Evolutionary conservation across 257 asterid genomes (phyloP).

Genomic region (Nyctanthes arbortristis): DNA sequence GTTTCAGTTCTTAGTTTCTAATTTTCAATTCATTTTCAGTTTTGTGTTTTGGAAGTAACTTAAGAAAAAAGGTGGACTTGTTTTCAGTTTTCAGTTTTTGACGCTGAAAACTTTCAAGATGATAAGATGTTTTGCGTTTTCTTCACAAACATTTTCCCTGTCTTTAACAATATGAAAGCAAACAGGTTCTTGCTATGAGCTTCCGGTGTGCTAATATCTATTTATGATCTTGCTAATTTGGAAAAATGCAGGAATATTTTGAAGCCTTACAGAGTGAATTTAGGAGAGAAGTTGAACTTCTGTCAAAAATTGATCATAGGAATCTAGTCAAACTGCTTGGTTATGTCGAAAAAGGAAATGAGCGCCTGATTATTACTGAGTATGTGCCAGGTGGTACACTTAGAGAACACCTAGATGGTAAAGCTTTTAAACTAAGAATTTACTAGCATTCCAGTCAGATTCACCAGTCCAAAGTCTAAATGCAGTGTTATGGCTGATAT

Average conservation of each 20-base stretch:
- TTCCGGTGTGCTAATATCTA: conserved; percentile 5
- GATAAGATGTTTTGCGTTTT: too few species aligned
- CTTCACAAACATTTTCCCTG: too few species aligned
- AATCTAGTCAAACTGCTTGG: conserved; percentile 95
- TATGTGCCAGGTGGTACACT: conserved; percentile 93
- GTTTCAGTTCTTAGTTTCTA: too few species aligned
- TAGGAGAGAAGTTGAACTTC: conserved; percentile 91
- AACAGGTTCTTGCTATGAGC: neutral
- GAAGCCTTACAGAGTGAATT: conserved; percentile 68
- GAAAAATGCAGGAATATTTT: conserved; percentile 55
- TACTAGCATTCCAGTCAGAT: conserved; percentile 3
- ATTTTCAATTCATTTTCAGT: too few species aligned
- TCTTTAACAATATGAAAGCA: too few species aligned
- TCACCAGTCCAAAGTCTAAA: neutral
- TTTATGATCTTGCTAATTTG: neutral
- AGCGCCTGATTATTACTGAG: conserved; percentile 87
- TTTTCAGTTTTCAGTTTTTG: too few species aligned
- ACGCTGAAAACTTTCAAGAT: too few species aligned
- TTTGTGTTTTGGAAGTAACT: too few species aligned
- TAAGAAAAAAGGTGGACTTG: too few species aligned
- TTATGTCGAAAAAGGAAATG: conserved; percentile 80
- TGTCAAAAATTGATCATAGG: conserved; percentile 92
- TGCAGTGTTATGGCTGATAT: conserved; percentile 24
- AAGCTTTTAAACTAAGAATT: conserved; percentile 26
- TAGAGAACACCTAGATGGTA: conserved; percentile 96